Evolutionary conservation across 2,329 filamentous ascomycete genomes (phyloP).

Genomic region (Ophiostoma triangulosporum): DNA sequence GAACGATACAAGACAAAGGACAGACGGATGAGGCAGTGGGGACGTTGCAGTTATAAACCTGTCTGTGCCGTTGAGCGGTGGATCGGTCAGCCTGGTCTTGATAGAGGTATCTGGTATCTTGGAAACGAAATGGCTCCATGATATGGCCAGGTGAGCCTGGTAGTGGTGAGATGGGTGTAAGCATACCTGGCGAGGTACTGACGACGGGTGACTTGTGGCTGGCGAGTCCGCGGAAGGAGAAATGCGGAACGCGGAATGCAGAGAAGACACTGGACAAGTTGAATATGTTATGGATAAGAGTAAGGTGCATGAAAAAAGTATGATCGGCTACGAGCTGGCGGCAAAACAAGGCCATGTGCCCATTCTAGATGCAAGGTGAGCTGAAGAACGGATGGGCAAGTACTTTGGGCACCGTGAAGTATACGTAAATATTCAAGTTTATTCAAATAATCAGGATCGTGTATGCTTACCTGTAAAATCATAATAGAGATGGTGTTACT

Average conservation of each 20-base stretch:
- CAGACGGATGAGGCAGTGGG: background rate
- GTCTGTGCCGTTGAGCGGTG: background rate
- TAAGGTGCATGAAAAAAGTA: conserved; percentile 1
- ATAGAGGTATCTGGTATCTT: background rate
- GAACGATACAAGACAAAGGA: background rate
- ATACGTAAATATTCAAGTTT: too few species aligned
- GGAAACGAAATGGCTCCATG: background rate
- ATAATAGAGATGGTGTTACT: too few species aligned
- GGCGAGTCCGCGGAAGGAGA: background rate
- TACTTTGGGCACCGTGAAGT: too few species aligned
- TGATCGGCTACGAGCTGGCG: background rate
- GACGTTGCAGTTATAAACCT: background rate
- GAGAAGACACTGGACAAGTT: background rate
- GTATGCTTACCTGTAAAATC: too few species aligned
- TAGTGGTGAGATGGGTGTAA: background rate
- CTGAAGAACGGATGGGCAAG: background rate
- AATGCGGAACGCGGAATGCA: background rate
- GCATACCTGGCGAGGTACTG: background rate
- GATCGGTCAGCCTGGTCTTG: background rate
- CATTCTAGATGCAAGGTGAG: background rate
- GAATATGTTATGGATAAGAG: background rate
- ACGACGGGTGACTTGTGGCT: background rate
- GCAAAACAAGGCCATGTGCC: background rate
- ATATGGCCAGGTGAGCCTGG: background rate
- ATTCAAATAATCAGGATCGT: too few species aligned